Conservation (phyloP, 768 basidiomycete species). For the Pholiota molesta region DNA sequence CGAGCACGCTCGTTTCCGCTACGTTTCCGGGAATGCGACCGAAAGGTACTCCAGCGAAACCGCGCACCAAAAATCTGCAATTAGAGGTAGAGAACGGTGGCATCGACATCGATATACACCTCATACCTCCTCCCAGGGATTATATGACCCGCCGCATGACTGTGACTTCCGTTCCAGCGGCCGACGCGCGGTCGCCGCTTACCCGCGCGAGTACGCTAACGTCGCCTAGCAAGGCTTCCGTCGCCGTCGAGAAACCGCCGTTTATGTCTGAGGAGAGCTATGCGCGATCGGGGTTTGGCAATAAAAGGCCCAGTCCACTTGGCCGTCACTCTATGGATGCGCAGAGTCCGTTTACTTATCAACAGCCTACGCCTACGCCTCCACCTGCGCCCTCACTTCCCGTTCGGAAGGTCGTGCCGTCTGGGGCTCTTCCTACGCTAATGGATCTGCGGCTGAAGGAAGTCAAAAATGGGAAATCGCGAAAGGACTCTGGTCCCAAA, state of each 20-base stretch:
- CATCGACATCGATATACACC: constrained; percentile 44
- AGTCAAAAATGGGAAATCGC: constrained; percentile 11
- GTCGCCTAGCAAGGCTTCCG: neutral
- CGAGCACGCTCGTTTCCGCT: neutral
- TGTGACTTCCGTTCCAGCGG: neutral
- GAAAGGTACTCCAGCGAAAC: constrained; percentile 1
- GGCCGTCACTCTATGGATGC: constrained; percentile 3
- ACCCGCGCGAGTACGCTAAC: neutral
- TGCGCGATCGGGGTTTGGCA: constrained; percentile 4
- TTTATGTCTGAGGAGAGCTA: constrained; percentile 9
- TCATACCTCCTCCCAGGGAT: constrained; percentile 29
- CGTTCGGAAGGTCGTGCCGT: neutral
- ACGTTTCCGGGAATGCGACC: constrained; percentile 2
- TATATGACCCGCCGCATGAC: neutral
- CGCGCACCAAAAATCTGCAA: constrained; percentile 36
- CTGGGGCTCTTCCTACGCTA: constrained; percentile 24
- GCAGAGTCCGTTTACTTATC: neutral
- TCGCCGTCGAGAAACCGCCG: neutral
- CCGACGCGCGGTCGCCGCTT: neutral
- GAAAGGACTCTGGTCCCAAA: constrained; percentile 1
- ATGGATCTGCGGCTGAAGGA: constrained; percentile 35
- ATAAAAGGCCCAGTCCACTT: constrained; percentile 1
- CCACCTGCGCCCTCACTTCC: neutral
- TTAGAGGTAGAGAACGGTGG: constrained; percentile 42
- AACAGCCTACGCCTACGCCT: neutral